phyloP scores from a whole-genome alignment of 768 basidiomycete species.

The Trametes cubensis region DNA sequence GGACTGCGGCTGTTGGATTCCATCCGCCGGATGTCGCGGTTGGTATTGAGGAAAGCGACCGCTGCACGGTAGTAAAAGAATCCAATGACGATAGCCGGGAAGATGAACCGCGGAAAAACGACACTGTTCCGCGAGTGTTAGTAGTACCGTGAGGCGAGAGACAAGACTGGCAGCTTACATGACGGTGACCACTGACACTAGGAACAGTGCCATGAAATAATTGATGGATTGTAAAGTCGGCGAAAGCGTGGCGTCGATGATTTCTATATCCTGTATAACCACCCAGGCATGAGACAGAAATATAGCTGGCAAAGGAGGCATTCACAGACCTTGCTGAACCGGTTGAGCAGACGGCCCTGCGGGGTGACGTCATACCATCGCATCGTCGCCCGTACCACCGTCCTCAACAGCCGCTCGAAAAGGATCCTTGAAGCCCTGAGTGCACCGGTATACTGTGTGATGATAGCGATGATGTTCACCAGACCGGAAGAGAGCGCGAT shows the following conservation, averaged over 20 bases:
- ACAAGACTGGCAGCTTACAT: constrained; percentile 45
- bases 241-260: constrained; percentile 76
- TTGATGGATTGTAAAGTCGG: constrained; percentile 75
- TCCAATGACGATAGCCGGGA: constrained; percentile 77
- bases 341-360: constrained; percentile 84
- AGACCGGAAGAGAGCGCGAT: constrained; percentile 57
- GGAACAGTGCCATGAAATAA: constrained; percentile 73
- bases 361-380: constrained; percentile 85
- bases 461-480: constrained; percentile 47
- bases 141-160: constrained; percentile 6
- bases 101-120: constrained; percentile 81
- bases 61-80: constrained; percentile 71
- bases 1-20: constrained; percentile 87
- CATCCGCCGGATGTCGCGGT: constrained; percentile 85
- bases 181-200: constrained; percentile 73
- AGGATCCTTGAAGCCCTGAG: constrained; percentile 40
- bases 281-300: constrained; percentile 3
- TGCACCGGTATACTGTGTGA: constrained; percentile 65
- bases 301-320: background rate
- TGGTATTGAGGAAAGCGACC: constrained; percentile 75
- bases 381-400: constrained; percentile 81
- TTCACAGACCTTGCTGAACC: constrained; percentile 65
- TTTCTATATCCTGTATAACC: constrained; percentile 69
- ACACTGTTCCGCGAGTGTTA: constrained; percentile 42
- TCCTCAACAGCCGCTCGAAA: constrained; percentile 58